A percentile compares a stretch with the other conserved stretches of the same genome.
These are phyloP conservation scores for Paratinospora sagittata DNA, from an alignment of 164 flowering plant genomes.

Conservation along the genomic window DNA sequence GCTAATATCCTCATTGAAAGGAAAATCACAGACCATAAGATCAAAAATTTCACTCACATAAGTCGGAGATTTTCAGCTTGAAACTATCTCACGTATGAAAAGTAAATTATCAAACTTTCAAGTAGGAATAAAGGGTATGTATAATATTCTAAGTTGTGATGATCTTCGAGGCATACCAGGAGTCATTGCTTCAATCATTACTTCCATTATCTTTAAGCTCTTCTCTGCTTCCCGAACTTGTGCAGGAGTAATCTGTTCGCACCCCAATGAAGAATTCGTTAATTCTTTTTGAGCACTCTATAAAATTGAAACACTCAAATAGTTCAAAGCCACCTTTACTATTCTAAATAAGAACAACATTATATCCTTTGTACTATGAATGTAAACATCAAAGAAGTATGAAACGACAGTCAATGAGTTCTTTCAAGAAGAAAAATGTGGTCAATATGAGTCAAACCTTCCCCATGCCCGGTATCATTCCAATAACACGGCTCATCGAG, in stretches of 20 bases:
- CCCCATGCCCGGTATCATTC: constrained; percentile 99
- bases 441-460: constrained; percentile 45
- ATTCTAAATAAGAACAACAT: not conserved
- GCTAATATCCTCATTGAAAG: not conserved
- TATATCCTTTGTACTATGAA: not conserved
- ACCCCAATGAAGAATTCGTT: constrained; percentile 4
- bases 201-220: constrained; percentile 82
- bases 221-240: constrained; percentile 98
- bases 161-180: constrained; percentile 44
- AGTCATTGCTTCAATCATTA: constrained; percentile 94
- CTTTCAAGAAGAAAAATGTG: not conserved
- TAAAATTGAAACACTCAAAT: not conserved
- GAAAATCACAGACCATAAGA: no score
- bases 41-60: no score
- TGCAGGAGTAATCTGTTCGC: constrained; percentile 77
- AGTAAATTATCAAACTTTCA: not conserved
- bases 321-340: not conserved
- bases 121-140: not conserved
- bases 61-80: no score
- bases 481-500: constrained; percentile 85
- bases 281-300: not conserved
- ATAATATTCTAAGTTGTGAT: not conserved
- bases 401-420: not conserved
- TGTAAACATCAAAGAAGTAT: not conserved
- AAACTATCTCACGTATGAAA: no score